phyloP scores from a whole-genome alignment of 2,329 filamentous ascomycete species.

The Macrophomina pseudophaseolina region DNA sequence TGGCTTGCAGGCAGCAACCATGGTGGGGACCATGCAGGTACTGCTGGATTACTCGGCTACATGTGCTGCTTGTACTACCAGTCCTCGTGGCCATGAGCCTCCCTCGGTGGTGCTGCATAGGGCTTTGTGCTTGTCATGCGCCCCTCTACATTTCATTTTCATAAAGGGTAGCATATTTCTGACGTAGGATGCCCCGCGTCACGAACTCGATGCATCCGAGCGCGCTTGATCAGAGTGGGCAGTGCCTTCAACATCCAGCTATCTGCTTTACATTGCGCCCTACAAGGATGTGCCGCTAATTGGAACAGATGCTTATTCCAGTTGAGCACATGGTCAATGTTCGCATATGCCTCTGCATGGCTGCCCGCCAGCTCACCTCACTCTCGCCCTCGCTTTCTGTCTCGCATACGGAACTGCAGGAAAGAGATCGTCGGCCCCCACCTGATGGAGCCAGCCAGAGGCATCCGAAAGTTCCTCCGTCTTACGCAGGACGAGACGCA shows the following conservation, averaged over 20 bases:
- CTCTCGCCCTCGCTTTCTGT: neutral
- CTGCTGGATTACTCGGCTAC: neutral
- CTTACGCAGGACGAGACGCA: neutral
- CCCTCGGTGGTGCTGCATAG: neutral
- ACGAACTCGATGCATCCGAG: too few species aligned
- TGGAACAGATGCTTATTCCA: too few species aligned
- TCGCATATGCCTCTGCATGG: neutral
- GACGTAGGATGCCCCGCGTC: too few species aligned
- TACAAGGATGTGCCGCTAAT: too few species aligned
- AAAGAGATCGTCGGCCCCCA: too few species aligned
- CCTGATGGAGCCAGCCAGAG: too few species aligned
- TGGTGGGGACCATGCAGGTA: conserved; percentile 5
- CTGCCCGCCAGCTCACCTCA: neutral
- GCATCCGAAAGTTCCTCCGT: neutral
- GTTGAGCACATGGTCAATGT: too few species aligned
- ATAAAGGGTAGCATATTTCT: too few species aligned
- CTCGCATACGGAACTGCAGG: neutral
- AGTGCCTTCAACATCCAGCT: too few species aligned
- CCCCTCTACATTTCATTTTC: neutral
- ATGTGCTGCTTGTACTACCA: neutral
- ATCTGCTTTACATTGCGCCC: too few species aligned
- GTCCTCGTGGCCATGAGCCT: neutral
- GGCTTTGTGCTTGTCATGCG: neutral
- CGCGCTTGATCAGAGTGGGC: too few species aligned
- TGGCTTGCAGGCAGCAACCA: neutral